phyloP scores from a whole-genome alignment of 148 eudicot genomes.

The Fagopyrum esculentum region DNA sequence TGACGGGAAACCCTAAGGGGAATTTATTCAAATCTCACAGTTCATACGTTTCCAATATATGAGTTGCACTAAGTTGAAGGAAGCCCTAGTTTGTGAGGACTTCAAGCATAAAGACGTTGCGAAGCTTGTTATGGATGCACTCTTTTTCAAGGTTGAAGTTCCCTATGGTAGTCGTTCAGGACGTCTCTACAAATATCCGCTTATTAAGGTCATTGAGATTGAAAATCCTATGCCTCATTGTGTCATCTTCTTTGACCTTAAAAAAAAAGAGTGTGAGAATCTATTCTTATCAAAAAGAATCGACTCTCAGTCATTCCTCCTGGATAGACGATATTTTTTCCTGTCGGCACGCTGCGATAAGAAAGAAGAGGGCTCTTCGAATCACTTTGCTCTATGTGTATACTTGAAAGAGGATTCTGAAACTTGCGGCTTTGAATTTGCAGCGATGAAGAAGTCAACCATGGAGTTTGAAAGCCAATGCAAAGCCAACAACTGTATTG shows the following conservation, averaged over 20 bases:
- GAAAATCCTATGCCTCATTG: slow-evolving; percentile 75
- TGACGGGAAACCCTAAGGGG: too few relatives aligned
- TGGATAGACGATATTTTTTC: slow-evolving; percentile 83
- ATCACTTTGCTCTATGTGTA: background rate
- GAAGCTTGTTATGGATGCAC: slow-evolving; percentile 71
- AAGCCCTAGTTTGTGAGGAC: slow-evolving; percentile 58
- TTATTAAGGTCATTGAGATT: slow-evolving; percentile 70
- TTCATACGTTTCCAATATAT: slow-evolving; percentile 66
- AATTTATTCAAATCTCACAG: too few relatives aligned
- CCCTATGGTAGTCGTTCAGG: slow-evolving; percentile 68
- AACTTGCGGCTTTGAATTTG: background rate
- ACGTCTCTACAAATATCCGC: slow-evolving; percentile 72
- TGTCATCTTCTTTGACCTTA: slow-evolving; percentile 70
- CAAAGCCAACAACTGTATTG: background rate
- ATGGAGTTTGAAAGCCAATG: background rate
- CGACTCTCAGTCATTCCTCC: slow-evolving; percentile 74
- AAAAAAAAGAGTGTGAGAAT: slow-evolving; percentile 58
- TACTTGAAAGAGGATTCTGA: background rate
- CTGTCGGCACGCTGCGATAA: slow-evolving; percentile 70
- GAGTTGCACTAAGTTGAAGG: slow-evolving; percentile 71
- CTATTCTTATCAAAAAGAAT: slow-evolving; percentile 50
- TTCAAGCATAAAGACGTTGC: slow-evolving; percentile 69
- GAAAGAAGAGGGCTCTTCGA: slow-evolving; percentile 13
- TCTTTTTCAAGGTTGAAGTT: slow-evolving; percentile 74
- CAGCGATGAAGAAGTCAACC: background rate